phyloP scores from a whole-genome alignment of 352 stramenopile species.

The Phytophthora capsici region DNA sequence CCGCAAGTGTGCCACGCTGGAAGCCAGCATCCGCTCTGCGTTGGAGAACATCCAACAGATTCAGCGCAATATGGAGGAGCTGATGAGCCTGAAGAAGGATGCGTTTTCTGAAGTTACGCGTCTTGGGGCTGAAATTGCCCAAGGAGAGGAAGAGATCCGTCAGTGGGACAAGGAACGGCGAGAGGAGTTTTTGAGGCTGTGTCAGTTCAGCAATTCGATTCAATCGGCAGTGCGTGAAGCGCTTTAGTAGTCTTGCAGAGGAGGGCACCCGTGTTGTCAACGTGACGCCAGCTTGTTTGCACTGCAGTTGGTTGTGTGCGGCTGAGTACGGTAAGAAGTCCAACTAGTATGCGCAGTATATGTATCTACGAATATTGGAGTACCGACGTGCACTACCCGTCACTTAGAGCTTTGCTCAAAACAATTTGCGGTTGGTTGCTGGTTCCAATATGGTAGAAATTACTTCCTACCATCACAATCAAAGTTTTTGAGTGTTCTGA shows the following conservation, averaged over 20 bases:
- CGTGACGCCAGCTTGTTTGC: slow-evolving; percentile 14
- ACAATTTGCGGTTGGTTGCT: too few relatives aligned
- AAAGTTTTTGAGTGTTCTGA: too few relatives aligned
- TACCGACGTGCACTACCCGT: too few relatives aligned
- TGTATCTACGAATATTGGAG: too few relatives aligned
- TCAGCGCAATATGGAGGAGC: slow-evolving; percentile 63
- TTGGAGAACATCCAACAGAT: slow-evolving; percentile 36
- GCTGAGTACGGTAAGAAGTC: slow-evolving; percentile 16
- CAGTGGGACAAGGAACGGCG: slow-evolving; percentile 55
- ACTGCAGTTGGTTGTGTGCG: slow-evolving; percentile 9
- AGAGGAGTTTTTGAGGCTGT: slow-evolving; percentile 53
- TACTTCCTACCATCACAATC: too few relatives aligned
- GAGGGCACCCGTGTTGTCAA: slow-evolving; percentile 1
- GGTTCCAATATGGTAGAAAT: too few relatives aligned
- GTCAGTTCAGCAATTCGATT: slow-evolving; percentile 62
- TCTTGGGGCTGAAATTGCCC: slow-evolving; percentile 54
- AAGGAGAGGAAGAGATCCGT: slow-evolving; percentile 44
- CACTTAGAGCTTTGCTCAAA: too few relatives aligned
- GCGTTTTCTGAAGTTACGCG: slow-evolving; percentile 60
- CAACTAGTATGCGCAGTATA: too few relatives aligned
- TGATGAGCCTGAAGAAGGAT: slow-evolving; percentile 58
- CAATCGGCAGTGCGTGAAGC: slow-evolving; percentile 47
- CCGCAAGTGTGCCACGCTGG: slow-evolving; percentile 48
- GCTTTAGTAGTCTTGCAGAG: slow-evolving; percentile 5
- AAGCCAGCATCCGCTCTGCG: slow-evolving; percentile 50